Evolutionary conservation across 2,329 filamentous ascomycete species (phyloP), one percentile per base, ranked within the genome.

Genomic region (Leptographium galeiforme): DNA sequence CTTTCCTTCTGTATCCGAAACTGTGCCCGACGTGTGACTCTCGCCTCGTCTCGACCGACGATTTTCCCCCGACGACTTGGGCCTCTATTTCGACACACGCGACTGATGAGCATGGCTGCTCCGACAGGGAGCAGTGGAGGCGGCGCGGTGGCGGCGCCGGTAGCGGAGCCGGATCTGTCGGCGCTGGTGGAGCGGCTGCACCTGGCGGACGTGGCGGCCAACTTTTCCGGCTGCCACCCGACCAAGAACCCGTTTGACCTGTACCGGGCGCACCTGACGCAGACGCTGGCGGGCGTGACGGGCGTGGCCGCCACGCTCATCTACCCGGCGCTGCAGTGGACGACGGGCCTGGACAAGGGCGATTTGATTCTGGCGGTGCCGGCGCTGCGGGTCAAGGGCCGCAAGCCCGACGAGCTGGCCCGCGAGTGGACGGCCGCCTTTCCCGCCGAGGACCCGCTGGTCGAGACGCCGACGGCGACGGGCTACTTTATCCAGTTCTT

Each of bases 341-440:
- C 88, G 6, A 74, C 80, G 57, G 80, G 83, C 40, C 74, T 89
- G 25, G 88, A 93, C 59, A 89, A 90, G 72, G 89, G 89, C 48
- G 89, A 95, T 68, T 70, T 94, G 61, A 78, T 87, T 52, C 70
- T 95, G 48, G 83, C 88, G 10, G 81, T 88, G 10, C 86, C 89
- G 16, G 85, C 87, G n/a, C 76, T 95, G 58, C 77, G 88, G 57
- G 69, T 91, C 62, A 91, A 85, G 70, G 82, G 82, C 58, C 75
- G 75, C 66, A 85, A 85, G 65, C 81, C 82, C 12, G 71, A 74
- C 56, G 79, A 78, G 59, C 70, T 85, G 51, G 81, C 77, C 13
- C 67, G 71, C 57, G 76, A 86, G 63, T 84, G 81, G 79, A 70
- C 72, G 39, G 71, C 71, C 38, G 78, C 83, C 72, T 82, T 82